These are phyloP conservation scores for Citrus sp. DNA, from an alignment of 345 rosid species.

Conservation along the genomic window DNA sequence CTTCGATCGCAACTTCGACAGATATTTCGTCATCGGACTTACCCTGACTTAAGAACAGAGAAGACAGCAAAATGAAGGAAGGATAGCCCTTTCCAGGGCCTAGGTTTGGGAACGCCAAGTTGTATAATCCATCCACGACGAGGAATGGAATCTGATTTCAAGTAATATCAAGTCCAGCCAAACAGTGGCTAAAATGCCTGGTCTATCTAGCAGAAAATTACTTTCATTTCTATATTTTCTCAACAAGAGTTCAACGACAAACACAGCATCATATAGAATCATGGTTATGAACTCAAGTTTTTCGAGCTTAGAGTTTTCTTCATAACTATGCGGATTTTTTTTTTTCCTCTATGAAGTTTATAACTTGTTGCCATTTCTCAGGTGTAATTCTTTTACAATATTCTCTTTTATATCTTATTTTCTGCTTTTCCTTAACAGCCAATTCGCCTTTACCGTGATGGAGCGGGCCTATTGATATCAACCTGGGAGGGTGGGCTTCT, in stretches of 20 bases:
- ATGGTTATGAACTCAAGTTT: background rate
- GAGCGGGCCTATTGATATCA: background rate
- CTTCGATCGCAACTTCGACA: background rate
- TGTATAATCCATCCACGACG: background rate
- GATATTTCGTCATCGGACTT: background rate
- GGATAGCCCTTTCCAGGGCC: too few species aligned
- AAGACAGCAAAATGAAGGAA: background rate
- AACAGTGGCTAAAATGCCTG: background rate
- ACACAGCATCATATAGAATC: background rate
- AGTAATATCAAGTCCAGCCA: constrained; percentile 11
- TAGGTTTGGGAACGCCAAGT: background rate
- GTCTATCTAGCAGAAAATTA: background rate
- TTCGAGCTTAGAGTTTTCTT: background rate
- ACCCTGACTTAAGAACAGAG: background rate
- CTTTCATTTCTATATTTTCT: background rate
- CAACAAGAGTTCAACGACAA: constrained; percentile 13
- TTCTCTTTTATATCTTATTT: constrained; percentile 4
- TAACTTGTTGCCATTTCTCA: background rate
- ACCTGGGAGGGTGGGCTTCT: background rate
- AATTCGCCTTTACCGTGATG: background rate
- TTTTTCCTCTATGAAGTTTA: background rate
- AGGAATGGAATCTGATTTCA: constrained; percentile 14
- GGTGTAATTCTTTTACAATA: background rate
- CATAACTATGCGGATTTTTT: background rate
- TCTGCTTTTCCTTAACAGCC: background rate